Conservation (phyloP, 345 rosid species). For the Litchi chinensis region DNA sequence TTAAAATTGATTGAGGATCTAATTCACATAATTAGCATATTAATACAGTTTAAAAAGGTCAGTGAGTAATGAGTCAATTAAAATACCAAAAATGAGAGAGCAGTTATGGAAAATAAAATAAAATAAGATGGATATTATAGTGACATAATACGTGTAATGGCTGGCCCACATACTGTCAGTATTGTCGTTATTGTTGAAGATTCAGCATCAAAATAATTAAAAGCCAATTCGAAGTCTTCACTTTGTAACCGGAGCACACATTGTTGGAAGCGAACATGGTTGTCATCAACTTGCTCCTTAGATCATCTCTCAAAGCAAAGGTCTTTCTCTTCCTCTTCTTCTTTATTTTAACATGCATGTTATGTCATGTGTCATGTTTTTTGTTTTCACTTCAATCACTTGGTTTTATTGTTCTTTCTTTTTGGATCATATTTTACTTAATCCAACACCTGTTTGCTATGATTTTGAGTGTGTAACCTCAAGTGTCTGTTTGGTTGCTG, state of each 20-base stretch:
- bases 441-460: too few species aligned
- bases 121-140: neutral
- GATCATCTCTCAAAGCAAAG: constrained; percentile 15
- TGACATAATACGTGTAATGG: too few species aligned
- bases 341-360: neutral
- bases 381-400: neutral
- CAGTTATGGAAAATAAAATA: neutral
- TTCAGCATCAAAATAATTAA: neutral
- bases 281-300: constrained; percentile 1
- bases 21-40: too few species aligned
- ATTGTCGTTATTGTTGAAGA: neutral
- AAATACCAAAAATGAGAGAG: neutral
- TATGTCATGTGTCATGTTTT: neutral
- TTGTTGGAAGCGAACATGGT: constrained; percentile 7
- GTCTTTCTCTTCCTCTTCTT: neutral
- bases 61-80: too few species aligned
- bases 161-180: neutral
- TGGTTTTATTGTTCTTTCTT: too few species aligned
- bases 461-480: too few species aligned
- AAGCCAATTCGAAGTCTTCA: neutral
- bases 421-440: too few species aligned
- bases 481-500: too few species aligned
- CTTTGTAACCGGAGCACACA: neutral
- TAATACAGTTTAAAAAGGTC: too few species aligned
- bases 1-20: too few species aligned